Base-by-base conservation (phyloP, 139 green algal species). In the Medakamo hakoo region DNA sequence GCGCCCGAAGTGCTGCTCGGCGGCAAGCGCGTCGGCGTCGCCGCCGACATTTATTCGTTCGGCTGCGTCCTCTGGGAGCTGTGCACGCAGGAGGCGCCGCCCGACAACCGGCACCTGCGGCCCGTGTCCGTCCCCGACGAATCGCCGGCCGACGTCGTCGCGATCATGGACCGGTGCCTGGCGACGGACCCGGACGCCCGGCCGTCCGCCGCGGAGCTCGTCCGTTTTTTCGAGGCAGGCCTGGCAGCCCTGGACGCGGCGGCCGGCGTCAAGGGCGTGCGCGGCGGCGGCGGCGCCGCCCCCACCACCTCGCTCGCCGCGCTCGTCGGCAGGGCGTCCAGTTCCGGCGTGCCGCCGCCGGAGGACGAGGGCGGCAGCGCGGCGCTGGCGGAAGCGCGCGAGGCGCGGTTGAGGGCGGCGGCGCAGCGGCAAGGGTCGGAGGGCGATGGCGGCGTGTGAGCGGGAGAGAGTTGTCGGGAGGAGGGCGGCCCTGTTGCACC, bases 61-160 rank as follows among this genome's bases (percentile, higher is more conserved):
- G 75, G 75, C 2, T 56, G 76, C 3, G 65, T 81, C 1, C 62
- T 81, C 2, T 81, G 75, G 75, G 75, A 81, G 62, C 40, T 81
- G 3, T 64, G 68, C 32, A 22, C 59, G 48, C 30, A 21, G 29
- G 72, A 82, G 23, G n/a, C n/a, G n/a, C 55, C 66, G 25, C 72
- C 76, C n/a, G 58, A 72, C 27, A 26, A 70, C 2, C 63, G 75
- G 20, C 56, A 66, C 23, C 70, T 72, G 62, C 62, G 75, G 2
- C 32, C 68, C 19, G 63, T 79, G 24, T 28, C 48, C 16, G 65
- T 68, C 16, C 68, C 68, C 3, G 59, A 58, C 3, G 76, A 82
- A 24, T 79, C 72, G 60, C 72, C 76, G 9, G 57, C 63, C 24
- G 55, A 61, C 24, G 61, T 82, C 14, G 69, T 64, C 9, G 63